phyloP scores from a whole-genome alignment of 495 filamentous ascomycete genomes.

The Aspergillus panamensis region DNA sequence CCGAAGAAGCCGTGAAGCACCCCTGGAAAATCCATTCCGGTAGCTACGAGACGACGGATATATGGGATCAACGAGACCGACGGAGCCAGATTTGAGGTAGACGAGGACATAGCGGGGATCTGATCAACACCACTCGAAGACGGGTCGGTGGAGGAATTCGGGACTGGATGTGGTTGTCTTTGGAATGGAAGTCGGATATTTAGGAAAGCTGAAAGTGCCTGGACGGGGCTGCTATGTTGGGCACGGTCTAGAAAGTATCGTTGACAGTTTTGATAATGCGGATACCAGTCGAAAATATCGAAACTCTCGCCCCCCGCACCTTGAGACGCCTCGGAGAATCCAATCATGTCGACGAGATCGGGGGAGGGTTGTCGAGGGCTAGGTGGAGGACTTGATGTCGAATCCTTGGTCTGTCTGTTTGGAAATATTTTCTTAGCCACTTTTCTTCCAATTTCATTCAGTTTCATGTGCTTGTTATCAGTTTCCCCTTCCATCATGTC shows the following conservation, averaged over 20 bases:
- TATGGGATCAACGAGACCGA: conserved; percentile 81
- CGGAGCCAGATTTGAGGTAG: conserved; percentile 24
- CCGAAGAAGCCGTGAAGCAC: conserved; percentile 94
- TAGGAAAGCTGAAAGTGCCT: conserved; percentile 86
- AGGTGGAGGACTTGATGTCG: conserved; percentile 17
- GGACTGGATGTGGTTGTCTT: conserved; percentile 35
- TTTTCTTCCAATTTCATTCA: conserved; percentile 2
- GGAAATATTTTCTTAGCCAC: conserved; percentile 10
- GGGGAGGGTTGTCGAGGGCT: conserved; percentile 32
- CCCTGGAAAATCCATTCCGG: conserved; percentile 80
- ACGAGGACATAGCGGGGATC: conserved; percentile 18
- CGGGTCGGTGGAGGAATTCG: conserved; percentile 32
- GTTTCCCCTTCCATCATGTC: not conserved
- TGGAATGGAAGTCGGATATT: conserved; percentile 68
- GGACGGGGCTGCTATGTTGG: conserved; percentile 76
- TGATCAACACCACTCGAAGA: conserved; percentile 25
- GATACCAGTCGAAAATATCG: conserved; percentile 93
- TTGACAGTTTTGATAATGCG: conserved; percentile 86
- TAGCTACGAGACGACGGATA: conserved; percentile 84
- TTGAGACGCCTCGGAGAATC: conserved; percentile 34
- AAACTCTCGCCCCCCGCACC: conserved; percentile 42
- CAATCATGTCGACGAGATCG: conserved; percentile 42
- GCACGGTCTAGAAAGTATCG: conserved; percentile 91
- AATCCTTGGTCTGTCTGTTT: conserved; percentile 22
- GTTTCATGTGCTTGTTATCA: not conserved